Conservation (phyloP, 2,329 filamentous ascomycete genomes). For the Alternaria panax region DNA sequence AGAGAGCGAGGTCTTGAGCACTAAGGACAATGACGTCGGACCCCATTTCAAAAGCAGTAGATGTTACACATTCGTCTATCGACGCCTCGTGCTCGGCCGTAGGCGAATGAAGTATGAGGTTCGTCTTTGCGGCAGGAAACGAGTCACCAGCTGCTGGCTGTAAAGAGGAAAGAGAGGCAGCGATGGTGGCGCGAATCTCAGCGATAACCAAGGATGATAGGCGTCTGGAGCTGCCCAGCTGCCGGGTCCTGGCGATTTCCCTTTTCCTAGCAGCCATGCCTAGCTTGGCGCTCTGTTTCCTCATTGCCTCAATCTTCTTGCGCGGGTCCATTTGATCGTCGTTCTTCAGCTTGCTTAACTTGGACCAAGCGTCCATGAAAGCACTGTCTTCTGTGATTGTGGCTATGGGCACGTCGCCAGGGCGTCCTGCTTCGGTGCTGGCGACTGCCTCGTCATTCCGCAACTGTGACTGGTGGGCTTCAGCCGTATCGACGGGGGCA, state of each 20-base stretch:
- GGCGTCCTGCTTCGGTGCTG: constrained; percentile 7
- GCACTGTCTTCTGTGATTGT: constrained; percentile 7
- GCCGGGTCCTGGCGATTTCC: constrained; percentile 23
- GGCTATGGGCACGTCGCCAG: constrained; percentile 1
- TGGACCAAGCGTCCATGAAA: constrained; percentile 12
- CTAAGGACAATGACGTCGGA: constrained; percentile 74
- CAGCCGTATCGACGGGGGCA: constrained; percentile 9
- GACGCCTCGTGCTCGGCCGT: constrained; percentile 62
- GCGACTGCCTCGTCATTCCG: constrained; percentile 11
- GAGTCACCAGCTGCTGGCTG: constrained; percentile 50
- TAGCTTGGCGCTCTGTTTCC: constrained; percentile 25
- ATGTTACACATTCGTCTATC: constrained; percentile 68
- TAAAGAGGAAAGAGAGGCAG: constrained; percentile 55
- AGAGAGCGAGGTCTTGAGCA: constrained; percentile 72
- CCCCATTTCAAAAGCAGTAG: constrained; percentile 66
- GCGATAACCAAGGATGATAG: constrained; percentile 40
- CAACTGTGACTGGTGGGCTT: constrained; percentile 2
- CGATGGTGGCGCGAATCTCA: constrained; percentile 61
- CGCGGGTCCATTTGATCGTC: constrained; percentile 15
- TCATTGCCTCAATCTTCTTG: constrained; percentile 18
- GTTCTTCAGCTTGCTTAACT: constrained; percentile 20
- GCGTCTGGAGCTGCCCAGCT: constrained; percentile 18
- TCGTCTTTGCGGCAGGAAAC: constrained; percentile 61
- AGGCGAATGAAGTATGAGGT: constrained; percentile 67
- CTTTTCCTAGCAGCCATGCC: constrained; percentile 17